phyloP scores from a whole-genome alignment of 1,284 basidiomycete genomes.

The Cryptococcus sp. region DNA sequence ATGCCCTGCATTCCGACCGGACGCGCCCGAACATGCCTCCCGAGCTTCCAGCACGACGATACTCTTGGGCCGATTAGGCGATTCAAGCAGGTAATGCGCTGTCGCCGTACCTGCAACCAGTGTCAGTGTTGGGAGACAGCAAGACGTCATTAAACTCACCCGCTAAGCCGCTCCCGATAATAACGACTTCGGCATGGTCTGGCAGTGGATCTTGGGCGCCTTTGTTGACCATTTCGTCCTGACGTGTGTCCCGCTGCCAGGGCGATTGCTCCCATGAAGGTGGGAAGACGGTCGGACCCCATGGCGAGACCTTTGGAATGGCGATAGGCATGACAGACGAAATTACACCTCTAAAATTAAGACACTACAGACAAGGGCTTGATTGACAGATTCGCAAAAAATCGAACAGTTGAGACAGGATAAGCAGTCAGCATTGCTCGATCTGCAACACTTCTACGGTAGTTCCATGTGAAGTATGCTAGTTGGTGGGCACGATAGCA shows the following conservation, averaged over 20 bases:
- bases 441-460: too few species aligned
- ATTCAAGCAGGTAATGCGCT: background rate
- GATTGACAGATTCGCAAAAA: too few species aligned
- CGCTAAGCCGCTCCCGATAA: slow-evolving; percentile 42
- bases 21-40: slow-evolving; percentile 48
- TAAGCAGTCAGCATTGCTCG: too few species aligned
- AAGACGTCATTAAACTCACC: slow-evolving; percentile 13
- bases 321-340: slow-evolving; percentile 21
- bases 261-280: slow-evolving; percentile 34
- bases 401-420: too few species aligned
- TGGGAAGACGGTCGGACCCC: slow-evolving; percentile 21
- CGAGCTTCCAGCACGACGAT: slow-evolving; percentile 48
- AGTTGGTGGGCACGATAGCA: too few species aligned
- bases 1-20: slow-evolving; percentile 49
- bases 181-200: slow-evolving; percentile 28
- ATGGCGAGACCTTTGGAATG: slow-evolving; percentile 11
- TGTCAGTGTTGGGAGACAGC: background rate
- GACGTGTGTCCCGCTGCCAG: slow-evolving; percentile 41
- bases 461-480: too few species aligned
- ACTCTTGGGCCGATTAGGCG: background rate
- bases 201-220: slow-evolving; percentile 28
- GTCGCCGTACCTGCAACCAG: background rate
- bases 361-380: too few species aligned
- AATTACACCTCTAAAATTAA: too few species aligned
- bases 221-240: slow-evolving; percentile 36